phyloP scores from a whole-genome alignment of 202 grass and related monocot species.

The Cymbopogon flexuosus region DNA sequence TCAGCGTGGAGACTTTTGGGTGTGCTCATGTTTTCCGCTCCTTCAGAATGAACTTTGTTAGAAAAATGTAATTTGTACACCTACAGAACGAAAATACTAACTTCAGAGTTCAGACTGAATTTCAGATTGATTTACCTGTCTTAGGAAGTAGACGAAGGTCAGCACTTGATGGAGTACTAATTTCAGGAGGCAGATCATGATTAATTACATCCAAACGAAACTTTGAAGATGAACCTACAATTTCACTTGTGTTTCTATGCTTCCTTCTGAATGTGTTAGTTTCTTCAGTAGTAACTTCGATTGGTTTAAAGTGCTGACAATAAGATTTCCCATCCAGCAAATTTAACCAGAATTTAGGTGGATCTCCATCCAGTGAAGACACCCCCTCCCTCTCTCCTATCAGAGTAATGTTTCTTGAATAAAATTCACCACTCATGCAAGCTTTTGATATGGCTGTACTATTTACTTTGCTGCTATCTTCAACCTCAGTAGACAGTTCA shows the following conservation, averaged over 20 bases:
- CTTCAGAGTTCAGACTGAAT: background rate
- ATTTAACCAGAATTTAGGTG: conserved; percentile 59
- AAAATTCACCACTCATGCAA: conserved; percentile 49
- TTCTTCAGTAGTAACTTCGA: conserved; percentile 35
- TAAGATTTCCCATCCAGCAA: conserved; percentile 56
- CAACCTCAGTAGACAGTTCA: conserved; percentile 32
- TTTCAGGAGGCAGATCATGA: conserved; percentile 12
- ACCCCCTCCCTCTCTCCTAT: conserved; percentile 56
- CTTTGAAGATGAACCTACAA: conserved; percentile 22
- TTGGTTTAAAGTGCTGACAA: conserved; percentile 35
- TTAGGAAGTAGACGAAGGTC: conserved; percentile 22
- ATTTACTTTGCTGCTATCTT: conserved; percentile 9
- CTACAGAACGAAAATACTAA: conserved; percentile 9
- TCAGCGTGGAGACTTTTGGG: conserved; percentile 52
- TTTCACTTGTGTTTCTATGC: conserved; percentile 36
- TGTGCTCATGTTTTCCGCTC: conserved; percentile 36
- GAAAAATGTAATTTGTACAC: conserved; percentile 11
- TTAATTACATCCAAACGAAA: conserved; percentile 25
- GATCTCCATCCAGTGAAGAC: conserved; percentile 52
- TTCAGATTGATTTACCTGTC: conserved; percentile 27
- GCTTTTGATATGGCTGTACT: conserved; percentile 40
- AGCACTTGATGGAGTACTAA: conserved; percentile 17
- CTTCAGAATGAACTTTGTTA: conserved; percentile 38
- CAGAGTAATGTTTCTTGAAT: conserved; percentile 66
- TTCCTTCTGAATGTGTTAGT: conserved; percentile 47